Conservation (phyloP, 192 early-diverging fungal species). For the Piromyces finnis region DNA sequence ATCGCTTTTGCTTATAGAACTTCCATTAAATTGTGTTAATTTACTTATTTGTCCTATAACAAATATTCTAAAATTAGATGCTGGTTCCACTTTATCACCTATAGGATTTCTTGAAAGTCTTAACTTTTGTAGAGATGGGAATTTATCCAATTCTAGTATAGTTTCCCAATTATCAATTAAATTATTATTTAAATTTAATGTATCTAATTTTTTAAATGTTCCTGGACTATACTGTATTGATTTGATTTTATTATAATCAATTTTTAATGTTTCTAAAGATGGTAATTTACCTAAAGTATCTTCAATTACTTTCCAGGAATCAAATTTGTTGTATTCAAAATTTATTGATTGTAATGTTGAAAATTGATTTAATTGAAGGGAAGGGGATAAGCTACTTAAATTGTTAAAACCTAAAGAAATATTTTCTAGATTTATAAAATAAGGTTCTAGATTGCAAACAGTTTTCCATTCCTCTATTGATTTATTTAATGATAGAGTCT, state of each 20-base stretch:
- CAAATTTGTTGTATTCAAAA: slow-evolving; percentile 13
- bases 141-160: neutral
- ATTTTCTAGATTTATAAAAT: slow-evolving; percentile 9
- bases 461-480: slow-evolving; percentile 14
- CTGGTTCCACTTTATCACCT: neutral
- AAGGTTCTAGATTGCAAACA: slow-evolving; percentile 3
- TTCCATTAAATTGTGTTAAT: neutral
- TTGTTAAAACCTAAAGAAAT: slow-evolving; percentile 23
- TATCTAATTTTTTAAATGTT: neutral
- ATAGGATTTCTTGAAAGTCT: neutral
- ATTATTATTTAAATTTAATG: neutral
- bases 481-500: slow-evolving; percentile 10
- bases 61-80: neutral
- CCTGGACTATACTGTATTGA: neutral
- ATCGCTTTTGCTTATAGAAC: neutral
- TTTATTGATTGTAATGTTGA: slow-evolving; percentile 8
- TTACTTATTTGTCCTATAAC: neutral
- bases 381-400: neutral
- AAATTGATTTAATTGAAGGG: neutral
- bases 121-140: neutral
- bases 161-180: neutral
- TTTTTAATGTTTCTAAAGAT: neutral
- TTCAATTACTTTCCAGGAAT: slow-evolving; percentile 11
- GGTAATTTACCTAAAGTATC: neutral
- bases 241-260: neutral